phyloP scores from a whole-genome alignment of 371 early-diverging fungal species.

The Lichtheimia corymbifera region DNA sequence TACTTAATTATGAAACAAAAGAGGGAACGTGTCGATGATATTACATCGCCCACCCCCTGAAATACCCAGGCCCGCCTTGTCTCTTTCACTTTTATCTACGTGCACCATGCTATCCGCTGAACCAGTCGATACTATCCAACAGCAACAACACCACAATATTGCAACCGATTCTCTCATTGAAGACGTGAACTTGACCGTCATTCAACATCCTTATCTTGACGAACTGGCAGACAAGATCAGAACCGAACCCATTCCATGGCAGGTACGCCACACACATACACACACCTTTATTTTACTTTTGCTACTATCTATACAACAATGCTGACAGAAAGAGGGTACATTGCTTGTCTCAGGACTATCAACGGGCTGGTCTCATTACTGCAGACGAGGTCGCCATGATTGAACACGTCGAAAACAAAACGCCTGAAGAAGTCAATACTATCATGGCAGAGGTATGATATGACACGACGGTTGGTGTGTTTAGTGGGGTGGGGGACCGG shows the following conservation, averaged over 20 bases:
- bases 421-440: conserved; percentile 43
- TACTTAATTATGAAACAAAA: conserved; percentile 5
- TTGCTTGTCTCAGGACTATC: conserved; percentile 64
- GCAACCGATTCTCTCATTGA: conserved; percentile 16
- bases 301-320: too few species aligned
- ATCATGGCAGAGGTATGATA: conserved; percentile 58
- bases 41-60: not conserved
- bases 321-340: too few species aligned
- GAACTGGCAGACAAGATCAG: conserved; percentile 71
- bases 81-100: conserved; percentile 33
- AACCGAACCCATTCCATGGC: conserved; percentile 84
- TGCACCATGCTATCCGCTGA: conserved; percentile 25
- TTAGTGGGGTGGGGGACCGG: not conserved
- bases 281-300: conserved; percentile 1
- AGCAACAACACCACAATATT: conserved; percentile 12
- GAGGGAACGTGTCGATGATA: conserved; percentile 2
- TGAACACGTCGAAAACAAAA: conserved; percentile 54
- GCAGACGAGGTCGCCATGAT: conserved; percentile 76
- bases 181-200: conserved; percentile 63
- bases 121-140: conserved; percentile 16
- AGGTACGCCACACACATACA: conserved; percentile 45
- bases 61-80: conserved; percentile 1
- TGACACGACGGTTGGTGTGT: not conserved
- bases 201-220: conserved; percentile 82
- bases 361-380: conserved; percentile 78